Evolutionary conservation across 352 stramenopile species (phyloP).

Genomic region (Phytophthora aleatoria): DNA sequence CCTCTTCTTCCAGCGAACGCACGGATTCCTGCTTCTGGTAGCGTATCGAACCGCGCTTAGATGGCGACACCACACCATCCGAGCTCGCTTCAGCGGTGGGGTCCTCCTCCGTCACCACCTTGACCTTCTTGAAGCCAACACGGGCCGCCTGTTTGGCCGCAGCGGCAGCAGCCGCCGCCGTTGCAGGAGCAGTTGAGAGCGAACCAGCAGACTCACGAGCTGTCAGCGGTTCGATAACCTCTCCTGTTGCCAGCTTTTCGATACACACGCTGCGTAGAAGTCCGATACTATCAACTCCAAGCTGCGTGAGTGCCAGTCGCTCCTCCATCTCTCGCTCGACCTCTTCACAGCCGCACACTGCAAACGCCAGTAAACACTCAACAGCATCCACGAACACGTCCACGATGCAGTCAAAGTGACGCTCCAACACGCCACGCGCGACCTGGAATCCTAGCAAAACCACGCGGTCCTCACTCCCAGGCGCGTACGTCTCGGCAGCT

Average conservation of each 20-base stretch:
- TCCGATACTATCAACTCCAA: constrained; percentile 73
- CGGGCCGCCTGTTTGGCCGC: constrained; percentile 44
- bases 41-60: constrained; percentile 41
- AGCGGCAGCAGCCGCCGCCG: constrained; percentile 9
- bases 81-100: constrained; percentile 6
- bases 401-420: constrained; percentile 74
- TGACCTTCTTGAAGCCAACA: constrained; percentile 69
- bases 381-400: constrained; percentile 85
- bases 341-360: constrained; percentile 74
- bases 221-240: constrained; percentile 66
- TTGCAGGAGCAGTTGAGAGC: constrained; percentile 16
- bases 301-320: constrained; percentile 60
- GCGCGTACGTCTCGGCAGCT: constrained; percentile 84
- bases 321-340: constrained; percentile 56
- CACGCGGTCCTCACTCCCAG: constrained; percentile 77
- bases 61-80: constrained; percentile 23
- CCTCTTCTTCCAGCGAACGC: constrained; percentile 62
- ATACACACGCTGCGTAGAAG: constrained; percentile 74
- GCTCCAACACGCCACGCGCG: constrained; percentile 82
- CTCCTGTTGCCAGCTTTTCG: constrained; percentile 69
- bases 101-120: constrained; percentile 36
- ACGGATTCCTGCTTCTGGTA: constrained; percentile 76
- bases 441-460: constrained; percentile 87
- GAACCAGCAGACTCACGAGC: constrained; percentile 27
- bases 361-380: constrained; percentile 81